phyloP scores from a whole-genome alignment of 306 rosid species.

The Acacia acuminata region DNA sequence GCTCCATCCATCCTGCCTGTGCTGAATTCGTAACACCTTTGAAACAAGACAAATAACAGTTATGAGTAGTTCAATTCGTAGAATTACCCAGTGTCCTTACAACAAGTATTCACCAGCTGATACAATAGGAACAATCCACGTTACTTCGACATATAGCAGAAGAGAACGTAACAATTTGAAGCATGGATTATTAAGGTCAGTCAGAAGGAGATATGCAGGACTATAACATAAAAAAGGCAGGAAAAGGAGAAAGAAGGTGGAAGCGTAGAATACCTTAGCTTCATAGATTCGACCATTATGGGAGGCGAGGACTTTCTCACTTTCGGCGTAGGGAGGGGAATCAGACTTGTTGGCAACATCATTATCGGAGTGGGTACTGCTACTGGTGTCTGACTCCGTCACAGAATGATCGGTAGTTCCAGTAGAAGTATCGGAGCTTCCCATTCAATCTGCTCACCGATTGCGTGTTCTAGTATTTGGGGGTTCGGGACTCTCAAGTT shows the following conservation, averaged over 20 bases:
- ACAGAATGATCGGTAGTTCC: constrained; percentile 42
- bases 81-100: not conserved
- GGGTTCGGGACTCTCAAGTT: not conserved
- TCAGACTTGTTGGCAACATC: constrained; percentile 21
- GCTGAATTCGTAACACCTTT: constrained; percentile 54
- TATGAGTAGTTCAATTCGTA: not conserved
- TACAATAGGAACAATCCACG: not conserved
- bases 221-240: not conserved
- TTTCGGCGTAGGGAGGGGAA: constrained; percentile 52
- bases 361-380: constrained; percentile 44
- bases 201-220: not conserved
- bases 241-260: not conserved
- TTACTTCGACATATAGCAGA: not conserved
- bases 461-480: constrained; percentile 1
- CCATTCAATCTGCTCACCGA: constrained; percentile 41
- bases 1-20: constrained; percentile 42
- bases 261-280: constrained; percentile 57
- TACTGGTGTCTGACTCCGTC: constrained; percentile 22
- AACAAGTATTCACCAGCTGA: not conserved
- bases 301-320: constrained; percentile 64
- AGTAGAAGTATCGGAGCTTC: constrained; percentile 42
- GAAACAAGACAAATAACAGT: constrained; percentile 25
- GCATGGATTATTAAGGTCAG: not conserved
- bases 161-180: not conserved
- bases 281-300: constrained; percentile 51